These are phyloP conservation scores for Linaria vulgaris DNA, from an alignment of 257 asterid genomes.

Conservation along the genomic window DNA sequence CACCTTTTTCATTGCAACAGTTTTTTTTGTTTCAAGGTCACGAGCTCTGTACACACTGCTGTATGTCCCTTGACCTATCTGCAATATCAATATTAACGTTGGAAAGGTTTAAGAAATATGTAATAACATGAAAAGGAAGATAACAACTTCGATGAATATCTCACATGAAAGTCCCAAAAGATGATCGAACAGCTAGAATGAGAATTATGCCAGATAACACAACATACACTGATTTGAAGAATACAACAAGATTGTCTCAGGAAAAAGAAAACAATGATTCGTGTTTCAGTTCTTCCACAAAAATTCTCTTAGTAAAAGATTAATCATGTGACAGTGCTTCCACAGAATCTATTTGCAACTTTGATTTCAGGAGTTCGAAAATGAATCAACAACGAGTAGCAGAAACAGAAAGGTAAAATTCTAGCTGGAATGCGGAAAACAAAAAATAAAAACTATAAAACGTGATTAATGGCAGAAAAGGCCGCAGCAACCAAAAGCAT, in stretches of 20 bases:
- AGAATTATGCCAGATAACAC: neutral
- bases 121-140: constrained; percentile 12
- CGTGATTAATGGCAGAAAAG: no score
- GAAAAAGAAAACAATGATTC: neutral
- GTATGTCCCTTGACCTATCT: constrained; percentile 97
- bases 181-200: constrained; percentile 20
- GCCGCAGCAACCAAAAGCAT: neutral
- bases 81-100: constrained; percentile 27
- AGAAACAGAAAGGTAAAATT: neutral
- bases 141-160: constrained; percentile 14
- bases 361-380: neutral
- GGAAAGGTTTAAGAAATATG: constrained; percentile 10
- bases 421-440: neutral
- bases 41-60: constrained; percentile 93
- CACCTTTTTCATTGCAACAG: constrained; percentile 85
- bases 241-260: neutral
- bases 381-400: constrained; percentile 4
- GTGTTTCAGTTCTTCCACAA: constrained; percentile 4
- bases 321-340: neutral
- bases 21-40: constrained; percentile 78
- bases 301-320: constrained; percentile 1
- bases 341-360: neutral
- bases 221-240: neutral
- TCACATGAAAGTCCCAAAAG: neutral
- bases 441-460: neutral